These are phyloP conservation scores for Oryza australiensis DNA, from an alignment of 176 grass and related monocot species.

Conservation along the genomic window DNA sequence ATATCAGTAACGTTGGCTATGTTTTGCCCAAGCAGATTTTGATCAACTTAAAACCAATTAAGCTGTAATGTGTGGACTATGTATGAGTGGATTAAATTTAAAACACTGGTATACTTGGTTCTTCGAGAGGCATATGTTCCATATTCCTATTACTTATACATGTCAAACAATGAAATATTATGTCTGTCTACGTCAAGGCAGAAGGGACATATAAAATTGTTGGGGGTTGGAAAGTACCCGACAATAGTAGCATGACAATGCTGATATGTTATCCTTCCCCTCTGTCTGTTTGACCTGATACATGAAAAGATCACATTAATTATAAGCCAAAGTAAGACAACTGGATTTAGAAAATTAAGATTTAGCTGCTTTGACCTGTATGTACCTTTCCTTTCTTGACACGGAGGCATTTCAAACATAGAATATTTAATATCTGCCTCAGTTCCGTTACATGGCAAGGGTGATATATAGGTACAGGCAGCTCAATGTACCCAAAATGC, in stretches of 20 bases:
- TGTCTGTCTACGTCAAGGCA: constrained; percentile 14
- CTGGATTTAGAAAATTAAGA: neutral
- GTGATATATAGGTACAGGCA: constrained; percentile 88
- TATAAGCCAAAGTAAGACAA: constrained; percentile 29
- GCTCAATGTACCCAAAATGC: constrained; percentile 91
- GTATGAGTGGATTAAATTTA: constrained; percentile 9
- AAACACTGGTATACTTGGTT: neutral
- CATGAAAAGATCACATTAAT: neutral
- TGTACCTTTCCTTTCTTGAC: constrained; percentile 88
- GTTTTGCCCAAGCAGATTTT: neutral
- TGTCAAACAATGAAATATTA: neutral
- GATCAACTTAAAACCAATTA: constrained; percentile 8
- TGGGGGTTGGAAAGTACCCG: constrained; percentile 48
- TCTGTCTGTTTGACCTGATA: constrained; percentile 57
- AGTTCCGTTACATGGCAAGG: constrained; percentile 81
- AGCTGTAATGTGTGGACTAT: constrained; percentile 16
- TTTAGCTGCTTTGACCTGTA: neutral
- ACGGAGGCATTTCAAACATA: constrained; percentile 82
- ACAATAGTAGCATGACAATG: constrained; percentile 62
- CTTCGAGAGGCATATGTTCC: neutral
- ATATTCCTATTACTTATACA: neutral
- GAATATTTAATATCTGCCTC: constrained; percentile 60
- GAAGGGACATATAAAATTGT: constrained; percentile 12
- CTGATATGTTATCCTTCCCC: constrained; percentile 55
- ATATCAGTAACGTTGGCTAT: neutral